Evolutionary conservation across 192 early-diverging fungal genomes (phyloP), one percentile per base, ranked within the genome.

Genomic region (Podila epicladia): DNA sequence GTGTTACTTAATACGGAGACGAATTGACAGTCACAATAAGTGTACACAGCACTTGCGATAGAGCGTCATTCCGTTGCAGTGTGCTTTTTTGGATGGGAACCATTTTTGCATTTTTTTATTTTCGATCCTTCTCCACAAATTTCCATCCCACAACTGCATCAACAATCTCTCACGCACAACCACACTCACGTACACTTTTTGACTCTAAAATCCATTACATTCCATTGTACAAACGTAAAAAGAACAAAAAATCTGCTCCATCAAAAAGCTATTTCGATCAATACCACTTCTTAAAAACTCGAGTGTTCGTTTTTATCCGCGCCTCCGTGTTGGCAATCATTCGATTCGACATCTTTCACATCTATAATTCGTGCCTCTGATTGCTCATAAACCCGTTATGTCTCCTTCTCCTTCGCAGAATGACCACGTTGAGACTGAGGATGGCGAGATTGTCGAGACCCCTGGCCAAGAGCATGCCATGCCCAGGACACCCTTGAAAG

Each of bases 371-470:
- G 33, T 33, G 35, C 41, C 41, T 33, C 35, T 62, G 33, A 20
- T 32, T 77, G 75, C 75, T 77, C 69, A 77, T 77, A 71, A 77
- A 60, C 66, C 69, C 64, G 29, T 72, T 69, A 80, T 80, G 76
- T 80, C 76, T 80, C 65, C 76, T 72, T 67, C 75, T 69, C 71
- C 71, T 72, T 64, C 64, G 76, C 70, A 80, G 70, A 73, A 80
- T 80, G 76, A 72, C 60, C 60, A 72, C 71, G n/a, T 73, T 62
- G 76, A 80, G 65, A 48, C 70, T 57, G 71, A 72, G 58, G 76
- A 80, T n/a, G 76, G 71, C 70, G 76, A 73, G 61, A 73, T 72
- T 64, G 63, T 80, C 66, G 76, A 72, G 48, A 38, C 45, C 60
- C 32, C 35, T 58, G 67, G 50, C 38, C 49, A 64, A 48, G 62